A percentile compares a stretch with the other conserved stretches of the same genome.
Evolutionary conservation across 2,329 filamentous ascomycete genomes (phyloP).

Genomic region (Chalara sp.): DNA sequence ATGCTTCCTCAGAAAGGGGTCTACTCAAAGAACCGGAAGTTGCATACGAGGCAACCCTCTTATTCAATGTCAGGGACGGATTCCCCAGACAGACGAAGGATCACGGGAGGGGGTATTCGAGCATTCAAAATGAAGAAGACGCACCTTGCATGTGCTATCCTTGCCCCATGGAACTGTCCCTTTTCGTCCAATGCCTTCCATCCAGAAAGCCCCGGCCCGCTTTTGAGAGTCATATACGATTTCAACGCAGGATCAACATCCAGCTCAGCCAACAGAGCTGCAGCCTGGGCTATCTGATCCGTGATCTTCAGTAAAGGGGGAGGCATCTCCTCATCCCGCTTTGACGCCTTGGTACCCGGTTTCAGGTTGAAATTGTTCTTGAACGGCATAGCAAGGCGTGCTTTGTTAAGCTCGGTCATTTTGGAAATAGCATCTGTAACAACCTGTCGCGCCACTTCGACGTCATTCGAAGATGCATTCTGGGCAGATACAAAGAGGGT

Average conservation of each 20-base stretch:
- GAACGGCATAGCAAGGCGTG: slow-evolving; percentile 3
- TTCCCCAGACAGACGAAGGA: too few species aligned
- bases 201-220: slow-evolving; percentile 9
- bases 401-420: slow-evolving; percentile 3
- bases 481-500: too few species aligned
- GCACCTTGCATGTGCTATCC: background rate
- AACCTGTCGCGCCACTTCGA: slow-evolving; percentile 1
- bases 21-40: too few species aligned
- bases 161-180: slow-evolving; percentile 9
- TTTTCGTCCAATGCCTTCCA: slow-evolving; percentile 4
- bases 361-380: slow-evolving; percentile 5
- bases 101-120: too few species aligned
- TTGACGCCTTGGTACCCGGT: slow-evolving; percentile 1
- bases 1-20: too few species aligned
- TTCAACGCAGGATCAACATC: background rate
- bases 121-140: too few species aligned
- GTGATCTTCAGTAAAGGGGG: slow-evolving; percentile 2
- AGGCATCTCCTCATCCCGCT: too few species aligned
- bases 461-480: too few species aligned
- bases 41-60: too few species aligned
- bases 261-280: slow-evolving; percentile 7
- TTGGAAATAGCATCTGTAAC: slow-evolving; percentile 3
- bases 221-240: slow-evolving; percentile 2
- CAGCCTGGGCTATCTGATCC: slow-evolving; percentile 2
- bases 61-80: too few species aligned